Evolutionary conservation across 2,329 filamentous ascomycete species (phyloP).

Genomic region (Apiospora malaysiana): DNA sequence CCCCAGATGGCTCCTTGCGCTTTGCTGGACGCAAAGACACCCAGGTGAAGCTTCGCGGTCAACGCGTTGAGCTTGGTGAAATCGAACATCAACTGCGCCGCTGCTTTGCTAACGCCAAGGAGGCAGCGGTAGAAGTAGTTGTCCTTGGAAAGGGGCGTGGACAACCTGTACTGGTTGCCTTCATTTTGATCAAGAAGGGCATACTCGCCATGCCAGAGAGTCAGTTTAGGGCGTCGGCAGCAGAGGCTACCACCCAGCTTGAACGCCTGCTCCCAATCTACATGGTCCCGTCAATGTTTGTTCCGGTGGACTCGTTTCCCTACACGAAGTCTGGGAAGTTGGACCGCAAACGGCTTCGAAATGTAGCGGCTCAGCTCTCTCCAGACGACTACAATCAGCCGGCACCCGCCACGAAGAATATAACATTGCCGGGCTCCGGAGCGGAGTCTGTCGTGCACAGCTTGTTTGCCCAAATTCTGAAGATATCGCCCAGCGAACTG

Average conservation of each 20-base stretch:
- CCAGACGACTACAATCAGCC: no score
- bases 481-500: background rate
- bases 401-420: no score
- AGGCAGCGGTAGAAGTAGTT: slow-evolving; percentile 54
- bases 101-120: slow-evolving; percentile 52
- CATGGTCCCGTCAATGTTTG: slow-evolving; percentile 53
- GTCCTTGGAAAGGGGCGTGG: slow-evolving; percentile 42
- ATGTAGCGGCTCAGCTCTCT: background rate
- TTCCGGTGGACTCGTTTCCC: slow-evolving; percentile 55
- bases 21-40: slow-evolving; percentile 52
- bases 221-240: slow-evolving; percentile 38
- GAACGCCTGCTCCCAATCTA: slow-evolving; percentile 44
- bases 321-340: slow-evolving; percentile 57
- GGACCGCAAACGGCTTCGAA: slow-evolving; percentile 40
- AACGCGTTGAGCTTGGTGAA: slow-evolving; percentile 47
- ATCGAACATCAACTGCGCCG: slow-evolving; percentile 55
- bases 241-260: slow-evolving; percentile 51
- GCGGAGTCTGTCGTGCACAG: no score
- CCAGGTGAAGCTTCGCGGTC: slow-evolving; percentile 42
- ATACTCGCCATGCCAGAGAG: slow-evolving; percentile 42
- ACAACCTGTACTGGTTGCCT: slow-evolving; percentile 50
- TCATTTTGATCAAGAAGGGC: slow-evolving; percentile 41
- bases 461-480: no score
- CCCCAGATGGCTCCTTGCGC: slow-evolving; percentile 54
- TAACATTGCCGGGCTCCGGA: no score